phyloP scores from a whole-genome alignment of 306 rosid genomes.

The Astragalus membranaceus region DNA sequence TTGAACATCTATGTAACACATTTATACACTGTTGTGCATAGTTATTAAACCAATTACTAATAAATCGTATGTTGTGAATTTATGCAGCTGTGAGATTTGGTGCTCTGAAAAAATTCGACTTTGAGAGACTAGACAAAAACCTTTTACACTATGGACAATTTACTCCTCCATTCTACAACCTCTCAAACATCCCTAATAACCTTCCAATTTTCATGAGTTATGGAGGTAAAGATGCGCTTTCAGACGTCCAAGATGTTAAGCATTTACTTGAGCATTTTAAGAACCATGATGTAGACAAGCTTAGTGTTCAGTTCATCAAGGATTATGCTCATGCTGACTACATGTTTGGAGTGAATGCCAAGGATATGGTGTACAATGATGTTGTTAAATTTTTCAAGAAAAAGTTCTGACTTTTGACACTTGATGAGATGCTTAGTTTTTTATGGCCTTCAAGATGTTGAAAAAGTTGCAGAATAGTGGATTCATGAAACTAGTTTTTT shows the following conservation, averaged over 20 bases:
- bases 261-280: slow-evolving; percentile 35
- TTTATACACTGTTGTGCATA: no score
- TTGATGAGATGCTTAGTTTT: background rate
- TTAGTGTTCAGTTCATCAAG: slow-evolving; percentile 45
- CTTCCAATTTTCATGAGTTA: slow-evolving; percentile 65
- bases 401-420: background rate
- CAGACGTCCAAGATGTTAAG: slow-evolving; percentile 43
- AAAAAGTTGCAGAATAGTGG: no score
- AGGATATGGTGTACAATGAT: slow-evolving; percentile 37
- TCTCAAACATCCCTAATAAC: slow-evolving; percentile 53
- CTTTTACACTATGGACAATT: slow-evolving; percentile 27
- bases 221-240: slow-evolving; percentile 60
- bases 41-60: no score
- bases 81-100: slow-evolving; percentile 47
- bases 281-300: slow-evolving; percentile 48
- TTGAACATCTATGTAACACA: no score
- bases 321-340: slow-evolving; percentile 63
- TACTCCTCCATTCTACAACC: slow-evolving; percentile 53
- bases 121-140: slow-evolving; percentile 11
- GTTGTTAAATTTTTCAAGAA: slow-evolving; percentile 38
- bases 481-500: no score
- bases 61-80: background rate
- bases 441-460: no score
- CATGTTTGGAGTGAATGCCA: slow-evolving; percentile 53
- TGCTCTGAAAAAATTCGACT: slow-evolving; percentile 46